Evolutionary conservation across 805 yeast species (phyloP).

Genomic region (Saccharomyces cerevisiae): DNA sequence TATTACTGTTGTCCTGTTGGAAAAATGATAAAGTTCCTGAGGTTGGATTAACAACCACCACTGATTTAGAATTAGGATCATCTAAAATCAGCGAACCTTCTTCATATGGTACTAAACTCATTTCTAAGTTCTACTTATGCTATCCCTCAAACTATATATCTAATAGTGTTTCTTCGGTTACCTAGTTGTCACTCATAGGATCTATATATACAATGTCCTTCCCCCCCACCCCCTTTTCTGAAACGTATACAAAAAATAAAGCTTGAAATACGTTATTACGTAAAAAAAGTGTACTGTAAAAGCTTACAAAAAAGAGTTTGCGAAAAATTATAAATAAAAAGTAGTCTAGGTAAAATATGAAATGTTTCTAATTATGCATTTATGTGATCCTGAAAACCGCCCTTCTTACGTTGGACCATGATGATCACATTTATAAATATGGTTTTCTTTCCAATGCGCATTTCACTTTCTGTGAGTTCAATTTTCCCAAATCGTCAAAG

Average conservation of each 20-base stretch:
- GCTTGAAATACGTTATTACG: background rate
- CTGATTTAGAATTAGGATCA: slow-evolving; percentile 24
- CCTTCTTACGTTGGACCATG: background rate
- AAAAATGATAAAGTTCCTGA: slow-evolving; percentile 22
- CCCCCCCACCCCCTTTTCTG: background rate
- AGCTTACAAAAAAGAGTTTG: background rate
- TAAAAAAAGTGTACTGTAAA: background rate
- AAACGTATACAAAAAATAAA: background rate
- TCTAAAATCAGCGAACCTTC: slow-evolving; percentile 23
- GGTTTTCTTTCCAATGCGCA: slow-evolving; percentile 4
- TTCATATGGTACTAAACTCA: slow-evolving; percentile 25
- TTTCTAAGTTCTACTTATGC: background rate
- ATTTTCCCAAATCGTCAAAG: slow-evolving; percentile 40
- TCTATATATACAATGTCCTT: background rate
- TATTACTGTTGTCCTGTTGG: slow-evolving; percentile 7
- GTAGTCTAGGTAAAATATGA: background rate
- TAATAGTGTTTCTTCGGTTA: background rate
- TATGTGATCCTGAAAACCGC: background rate
- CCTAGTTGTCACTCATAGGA: background rate
- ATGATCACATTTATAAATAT: background rate
- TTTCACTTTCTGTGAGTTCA: slow-evolving; percentile 32
- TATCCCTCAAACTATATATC: background rate
- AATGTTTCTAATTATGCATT: background rate
- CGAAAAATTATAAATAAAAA: background rate
- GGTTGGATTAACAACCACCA: slow-evolving; percentile 23